These are phyloP conservation scores for Candida sanyaensis DNA, from an alignment of 1,139 yeast genomes.

Conservation along the genomic window DNA sequence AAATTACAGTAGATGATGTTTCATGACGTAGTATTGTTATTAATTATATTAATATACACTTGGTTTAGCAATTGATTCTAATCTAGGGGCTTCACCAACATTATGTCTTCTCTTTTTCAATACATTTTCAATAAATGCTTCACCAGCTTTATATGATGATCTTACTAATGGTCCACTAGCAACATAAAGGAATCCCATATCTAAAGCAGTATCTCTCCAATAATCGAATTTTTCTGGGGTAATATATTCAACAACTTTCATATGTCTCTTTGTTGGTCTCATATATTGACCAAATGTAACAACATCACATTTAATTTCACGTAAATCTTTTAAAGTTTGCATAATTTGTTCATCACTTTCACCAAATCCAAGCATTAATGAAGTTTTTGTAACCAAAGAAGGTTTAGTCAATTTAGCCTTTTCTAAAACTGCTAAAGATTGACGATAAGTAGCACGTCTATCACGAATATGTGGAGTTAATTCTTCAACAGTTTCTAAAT, in stretches of 20 bases:
- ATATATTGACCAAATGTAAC: conserved; percentile 99
- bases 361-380: conserved; percentile 95
- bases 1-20: too few species aligned
- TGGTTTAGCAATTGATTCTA: conserved; percentile 27
- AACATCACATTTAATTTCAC: conserved; percentile 82
- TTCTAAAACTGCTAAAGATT: conserved; percentile 73
- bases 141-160: conserved; percentile 98
- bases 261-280: conserved; percentile 98
- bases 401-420: conserved; percentile 82
- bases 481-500: conserved; percentile 93
- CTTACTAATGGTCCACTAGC: conserved; percentile 98
- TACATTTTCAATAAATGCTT: conserved; percentile 93
- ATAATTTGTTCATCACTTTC: conserved; percentile 89
- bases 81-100: conserved; percentile 47
- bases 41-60: conserved; percentile 1
- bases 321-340: conserved; percentile 72
- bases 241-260: conserved; percentile 95
- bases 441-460: conserved; percentile 93
- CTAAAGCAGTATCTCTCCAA: conserved; percentile 88
- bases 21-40: background rate
- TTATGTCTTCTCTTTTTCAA: conserved; percentile 69
- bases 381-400: conserved; percentile 83
- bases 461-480: conserved; percentile 95
- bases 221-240: conserved; percentile 93
- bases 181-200: conserved; percentile 91